A percentile compares a stretch with the other conserved stretches of the same genome.
Conservation (phyloP, 495 filamentous ascomycete species). For the Neurospora sp. region DNA sequence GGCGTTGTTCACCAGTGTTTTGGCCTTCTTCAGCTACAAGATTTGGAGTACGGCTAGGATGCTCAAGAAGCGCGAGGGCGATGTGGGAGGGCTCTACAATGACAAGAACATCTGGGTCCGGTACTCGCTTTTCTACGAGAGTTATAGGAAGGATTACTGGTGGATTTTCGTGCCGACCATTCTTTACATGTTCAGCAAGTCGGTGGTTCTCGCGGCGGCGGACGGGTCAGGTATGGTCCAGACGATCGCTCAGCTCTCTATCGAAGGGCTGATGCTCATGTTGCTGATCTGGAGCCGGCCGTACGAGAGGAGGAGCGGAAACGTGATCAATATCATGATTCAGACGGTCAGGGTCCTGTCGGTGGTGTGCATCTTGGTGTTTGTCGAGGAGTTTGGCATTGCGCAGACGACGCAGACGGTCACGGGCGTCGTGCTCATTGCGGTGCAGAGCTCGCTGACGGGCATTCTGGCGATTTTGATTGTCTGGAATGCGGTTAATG, state of each 20-base stretch:
- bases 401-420: conserved; percentile 92
- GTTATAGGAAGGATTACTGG: conserved; percentile 88
- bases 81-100: conserved; percentile 65
- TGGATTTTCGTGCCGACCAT: conserved; percentile 92
- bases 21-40: conserved; percentile 69
- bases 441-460: conserved; percentile 75
- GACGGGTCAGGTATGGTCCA: conserved; percentile 82
- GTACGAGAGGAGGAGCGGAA: conserved; percentile 73
- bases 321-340: conserved; percentile 90
- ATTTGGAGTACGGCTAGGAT: conserved; percentile 69
- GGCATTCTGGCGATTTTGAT: conserved; percentile 81
- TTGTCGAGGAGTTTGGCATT: conserved; percentile 87
- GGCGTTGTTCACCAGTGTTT: conserved; percentile 62
- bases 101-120: conserved; percentile 87
- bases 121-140: conserved; percentile 96
- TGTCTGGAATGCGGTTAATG: conserved; percentile 75
- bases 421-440: conserved; percentile 78
- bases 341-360: conserved; percentile 91
- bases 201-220: conserved; percentile 74
- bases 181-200: conserved; percentile 86
- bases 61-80: conserved; percentile 66
- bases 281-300: conserved; percentile 78
- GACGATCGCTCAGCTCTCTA: conserved; percentile 63
- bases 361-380: conserved; percentile 79
- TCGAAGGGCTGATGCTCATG: conserved; percentile 61